Base-by-base conservation (phyloP, 23 red algal species). In the Gracilaria domingensis region DNA sequence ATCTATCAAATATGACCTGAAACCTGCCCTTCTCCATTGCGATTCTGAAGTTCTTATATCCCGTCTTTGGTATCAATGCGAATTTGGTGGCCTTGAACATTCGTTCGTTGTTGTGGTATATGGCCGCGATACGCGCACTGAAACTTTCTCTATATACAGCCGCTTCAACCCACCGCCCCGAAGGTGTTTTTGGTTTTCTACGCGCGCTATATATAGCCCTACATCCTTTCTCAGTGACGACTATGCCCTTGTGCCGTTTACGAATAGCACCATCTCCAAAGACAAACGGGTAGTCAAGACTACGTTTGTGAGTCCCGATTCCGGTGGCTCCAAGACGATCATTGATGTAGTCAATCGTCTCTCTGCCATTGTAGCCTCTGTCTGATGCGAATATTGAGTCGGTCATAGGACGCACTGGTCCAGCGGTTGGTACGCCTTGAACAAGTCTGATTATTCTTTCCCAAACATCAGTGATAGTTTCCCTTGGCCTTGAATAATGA, bases 381-480 rank as follows among this genome's bases (percentile, higher is more conserved):
- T 66, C 61, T 66, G 61, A 28, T 12, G 61, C 61, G 12, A 66
- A 66, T 34, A 66, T 30, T 66, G 61, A 4, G 13, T 66, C 61
- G 8, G 32, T 34, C 61, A 66, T 66, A 6, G 61, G 61, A 4
- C 61, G 4, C 6, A 66, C 4, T 66, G 61, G 32, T 28, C 61
- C 61, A 66, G 61, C 61, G 4, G 61, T 66, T 6, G 61, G 61
- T 12, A 66, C 61, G 4, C 61, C 61, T 66, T 66, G 61, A 4
- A 66, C 25, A 4, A 66, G 13, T 12, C 32, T 28, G 8, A 66
- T 34, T 34, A 66, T 8, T 34, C 61, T 4, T 28, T 66, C 26
- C 61, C 61, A 66, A 8, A 66, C 61, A 66, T 66, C 61, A 12
- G 32, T 66, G 12, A 66, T 66, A 8, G 5, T 4, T 66, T 66